A percentile compares a stretch with the other conserved stretches of the same genome.
phyloP scores from a whole-genome alignment of 495 filamentous ascomycete genomes.

The Cetradonia linearis region DNA sequence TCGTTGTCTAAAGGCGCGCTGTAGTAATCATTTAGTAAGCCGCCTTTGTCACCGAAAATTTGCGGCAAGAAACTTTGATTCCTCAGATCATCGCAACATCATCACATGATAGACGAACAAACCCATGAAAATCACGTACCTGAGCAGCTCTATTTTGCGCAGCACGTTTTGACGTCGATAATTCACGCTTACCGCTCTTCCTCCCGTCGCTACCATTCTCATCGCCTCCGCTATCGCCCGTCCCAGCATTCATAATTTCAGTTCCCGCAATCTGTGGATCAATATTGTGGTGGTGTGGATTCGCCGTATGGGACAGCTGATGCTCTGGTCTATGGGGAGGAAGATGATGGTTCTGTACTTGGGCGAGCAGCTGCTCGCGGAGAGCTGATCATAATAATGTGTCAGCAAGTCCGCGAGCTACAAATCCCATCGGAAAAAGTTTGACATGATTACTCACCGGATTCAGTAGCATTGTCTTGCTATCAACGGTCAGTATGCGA shows the following conservation, averaged over 20 bases:
- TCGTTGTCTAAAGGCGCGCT: constrained; percentile 95
- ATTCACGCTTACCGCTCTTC: constrained; percentile 67
- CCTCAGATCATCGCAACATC: constrained; percentile 15
- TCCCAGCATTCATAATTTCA: constrained; percentile 20
- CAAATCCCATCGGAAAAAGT: not conserved
- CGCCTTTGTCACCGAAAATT: constrained; percentile 19
- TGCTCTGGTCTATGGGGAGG: constrained; percentile 34
- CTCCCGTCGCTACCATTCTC: constrained; percentile 31
- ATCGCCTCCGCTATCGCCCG: constrained; percentile 30
- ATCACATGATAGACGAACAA: constrained; percentile 1
- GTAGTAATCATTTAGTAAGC: constrained; percentile 26
- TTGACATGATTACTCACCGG: constrained; percentile 36
- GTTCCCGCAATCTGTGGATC: constrained; percentile 43
- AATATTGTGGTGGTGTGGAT: constrained; percentile 43
- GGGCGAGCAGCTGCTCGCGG: constrained; percentile 43
- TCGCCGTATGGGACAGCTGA: constrained; percentile 32
- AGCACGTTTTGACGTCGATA: constrained; percentile 89
- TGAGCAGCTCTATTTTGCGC: constrained; percentile 96
- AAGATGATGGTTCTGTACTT: constrained; percentile 33
- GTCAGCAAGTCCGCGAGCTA: constrained; percentile 20
- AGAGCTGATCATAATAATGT: constrained; percentile 34
- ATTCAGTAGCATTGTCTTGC: constrained; percentile 42
- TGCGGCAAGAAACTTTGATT: constrained; percentile 4
- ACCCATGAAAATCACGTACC: constrained; percentile 44
- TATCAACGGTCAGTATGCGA: constrained; percentile 10